phyloP scores from a whole-genome alignment of 495 filamentous ascomycete species.

The Clavariopsis aquatica region DNA sequence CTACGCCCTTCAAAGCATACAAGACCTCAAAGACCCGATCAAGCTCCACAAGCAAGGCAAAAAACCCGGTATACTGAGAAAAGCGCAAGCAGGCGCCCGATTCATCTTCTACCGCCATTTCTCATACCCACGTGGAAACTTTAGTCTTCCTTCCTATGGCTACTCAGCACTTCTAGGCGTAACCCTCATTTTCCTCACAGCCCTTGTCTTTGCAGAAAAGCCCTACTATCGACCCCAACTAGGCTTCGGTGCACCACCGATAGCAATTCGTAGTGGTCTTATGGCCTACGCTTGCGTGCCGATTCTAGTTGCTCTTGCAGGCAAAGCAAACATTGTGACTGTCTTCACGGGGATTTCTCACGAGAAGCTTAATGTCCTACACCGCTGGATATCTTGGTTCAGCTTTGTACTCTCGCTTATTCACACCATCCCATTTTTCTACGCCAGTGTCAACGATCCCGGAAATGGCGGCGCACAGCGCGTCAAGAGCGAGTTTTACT shows the following conservation, averaged over 20 bases:
- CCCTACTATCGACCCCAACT: slow-evolving; percentile 46
- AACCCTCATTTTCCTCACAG: slow-evolving; percentile 12
- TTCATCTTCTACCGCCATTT: slow-evolving; percentile 42
- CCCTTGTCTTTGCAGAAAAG: slow-evolving; percentile 40
- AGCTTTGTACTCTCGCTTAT: slow-evolving; percentile 56
- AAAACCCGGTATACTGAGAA: neutral
- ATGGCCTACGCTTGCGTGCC: slow-evolving; percentile 56
- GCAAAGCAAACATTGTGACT: slow-evolving; percentile 51
- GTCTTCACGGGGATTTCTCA: slow-evolving; percentile 56
- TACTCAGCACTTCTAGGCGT: slow-evolving; percentile 37
- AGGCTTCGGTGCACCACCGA: slow-evolving; percentile 51
- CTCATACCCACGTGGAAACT: slow-evolving; percentile 32
- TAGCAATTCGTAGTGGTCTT: slow-evolving; percentile 55
- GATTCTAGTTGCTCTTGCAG: slow-evolving; percentile 50
- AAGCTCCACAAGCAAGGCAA: neutral
- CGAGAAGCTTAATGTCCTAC: slow-evolving; percentile 58
- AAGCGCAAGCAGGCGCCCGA: slow-evolving; percentile 39
- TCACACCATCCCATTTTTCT: slow-evolving; percentile 61
- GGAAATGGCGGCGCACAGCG: slow-evolving; percentile 35
- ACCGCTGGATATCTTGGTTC: slow-evolving; percentile 57
- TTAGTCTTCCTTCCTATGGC: slow-evolving; percentile 43
- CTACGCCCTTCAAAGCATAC: slow-evolving; percentile 28
- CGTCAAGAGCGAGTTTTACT: slow-evolving; percentile 38
- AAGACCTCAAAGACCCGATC: slow-evolving; percentile 16
- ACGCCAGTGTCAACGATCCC: slow-evolving; percentile 30